Base-by-base conservation (phyloP, 2,329 filamentous ascomycete species). In the Sporothrix schenckii region DNA sequence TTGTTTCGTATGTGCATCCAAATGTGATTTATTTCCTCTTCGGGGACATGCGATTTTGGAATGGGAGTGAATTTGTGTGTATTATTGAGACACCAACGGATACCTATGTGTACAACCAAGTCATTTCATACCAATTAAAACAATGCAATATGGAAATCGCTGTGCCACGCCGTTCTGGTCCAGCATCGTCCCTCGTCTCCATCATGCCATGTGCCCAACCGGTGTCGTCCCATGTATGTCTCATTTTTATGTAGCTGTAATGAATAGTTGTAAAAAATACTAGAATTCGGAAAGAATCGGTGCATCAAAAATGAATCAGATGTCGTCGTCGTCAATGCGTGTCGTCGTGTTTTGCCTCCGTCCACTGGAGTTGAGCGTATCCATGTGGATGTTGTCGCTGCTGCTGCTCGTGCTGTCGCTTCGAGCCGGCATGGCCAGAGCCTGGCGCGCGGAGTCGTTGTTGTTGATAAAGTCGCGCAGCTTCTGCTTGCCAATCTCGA, bases 401-500 rank as follows among this genome's bases (percentile, higher is more conserved):
- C 80, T 80, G 67, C 41, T 66, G 69, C 41, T 44, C 11, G 78
- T 75, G 50, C 41, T 66, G 69, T 34, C 79, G 70, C 34, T 14
- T 2, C 80, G 80, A 0, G 83, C 80, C 10, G 88, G 87, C 89
- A 97, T 92, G 27, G 89, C 89, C 78, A 97, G 88, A 0, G 93
- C 93, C 78, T 94, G 90, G 65, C 92, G 85, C 3, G 93, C 93
- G 13, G 91, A 91, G 75, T 97, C 93, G n/a, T 90, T 92, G 76
- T 87, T 91, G 81, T 94, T 92, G 71, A 98, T 85, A 77, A 97
- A 97, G 44, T 97, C 93, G 30, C 94, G 88, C 61, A 98, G 87
- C 76, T 92, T 90, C 82, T 95, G 91, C 83, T 97, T 97, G 78
- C 92, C 92, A 75, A 99, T 93, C 75, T 97, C 93, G 41, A 97